Conservation (phyloP, 331 rosid species). For the Dryas integrifolia region DNA sequence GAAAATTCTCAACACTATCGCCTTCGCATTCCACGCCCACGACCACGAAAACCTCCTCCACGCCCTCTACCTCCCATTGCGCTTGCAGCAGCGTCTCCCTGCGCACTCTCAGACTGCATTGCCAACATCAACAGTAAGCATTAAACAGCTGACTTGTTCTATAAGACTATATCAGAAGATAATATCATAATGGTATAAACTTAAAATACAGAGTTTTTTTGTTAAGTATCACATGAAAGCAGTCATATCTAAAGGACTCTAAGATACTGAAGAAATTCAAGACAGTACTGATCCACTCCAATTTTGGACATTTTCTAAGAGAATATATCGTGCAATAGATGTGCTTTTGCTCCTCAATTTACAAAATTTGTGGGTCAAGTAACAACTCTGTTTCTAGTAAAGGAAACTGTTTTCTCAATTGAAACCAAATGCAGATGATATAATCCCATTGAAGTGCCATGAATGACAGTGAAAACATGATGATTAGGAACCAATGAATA, state of each 20-base stretch:
- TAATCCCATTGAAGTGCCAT: too few species aligned
- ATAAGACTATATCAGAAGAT: neutral
- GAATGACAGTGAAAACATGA: neutral
- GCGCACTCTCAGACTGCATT: conserved; percentile 95
- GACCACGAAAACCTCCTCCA: conserved; percentile 78
- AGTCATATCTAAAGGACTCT: neutral
- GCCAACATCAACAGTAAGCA: conserved; percentile 8
- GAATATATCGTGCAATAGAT: too few species aligned
- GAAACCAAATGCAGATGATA: neutral
- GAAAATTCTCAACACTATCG: conserved; percentile 28
- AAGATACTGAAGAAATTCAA: neutral
- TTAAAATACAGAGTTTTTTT: neutral
- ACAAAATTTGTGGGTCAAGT: too few species aligned
- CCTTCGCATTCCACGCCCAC: conserved; percentile 94
- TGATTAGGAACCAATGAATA: neutral
- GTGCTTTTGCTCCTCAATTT: too few species aligned
- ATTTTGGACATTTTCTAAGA: neutral
- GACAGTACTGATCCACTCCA: neutral
- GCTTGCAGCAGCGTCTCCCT: conserved; percentile 97
- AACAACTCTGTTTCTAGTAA: too few species aligned
- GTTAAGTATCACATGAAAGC: neutral
- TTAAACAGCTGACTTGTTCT: neutral
- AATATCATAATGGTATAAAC: too few species aligned
- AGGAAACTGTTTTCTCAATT: too few species aligned
- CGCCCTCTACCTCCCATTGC: conserved; percentile 98